Conservation (phyloP, 805 yeast species). For the Candida nitratophila region DNA sequence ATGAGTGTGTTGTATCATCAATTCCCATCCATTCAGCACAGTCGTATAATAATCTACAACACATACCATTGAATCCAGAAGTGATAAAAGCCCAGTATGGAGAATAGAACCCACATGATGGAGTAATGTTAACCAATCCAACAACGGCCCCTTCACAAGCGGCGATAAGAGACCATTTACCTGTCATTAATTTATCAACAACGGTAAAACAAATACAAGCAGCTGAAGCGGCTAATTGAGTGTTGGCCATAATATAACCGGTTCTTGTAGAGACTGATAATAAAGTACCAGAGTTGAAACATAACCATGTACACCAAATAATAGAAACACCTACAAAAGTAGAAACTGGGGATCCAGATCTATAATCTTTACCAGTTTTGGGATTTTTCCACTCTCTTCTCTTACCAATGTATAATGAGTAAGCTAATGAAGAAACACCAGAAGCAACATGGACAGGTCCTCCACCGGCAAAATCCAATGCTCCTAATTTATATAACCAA, state of each 20-base stretch:
- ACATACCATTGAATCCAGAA: slow-evolving; percentile 30
- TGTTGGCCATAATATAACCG: slow-evolving; percentile 39
- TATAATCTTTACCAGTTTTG: slow-evolving; percentile 21
- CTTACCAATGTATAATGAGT: slow-evolving; percentile 36
- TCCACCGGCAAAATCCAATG: slow-evolving; percentile 43
- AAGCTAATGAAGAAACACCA: slow-evolving; percentile 36
- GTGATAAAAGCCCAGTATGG: slow-evolving; percentile 41
- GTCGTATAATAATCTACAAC: slow-evolving; percentile 29
- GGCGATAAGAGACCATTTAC: slow-evolving; percentile 33
- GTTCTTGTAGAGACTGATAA: slow-evolving; percentile 34
- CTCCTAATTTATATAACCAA: slow-evolving; percentile 36
- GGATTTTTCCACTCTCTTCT: slow-evolving; percentile 26
- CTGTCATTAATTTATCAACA: slow-evolving; percentile 33
- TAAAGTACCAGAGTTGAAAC: slow-evolving; percentile 41
- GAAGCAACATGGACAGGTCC: slow-evolving; percentile 43
- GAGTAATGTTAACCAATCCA: slow-evolving; percentile 41
- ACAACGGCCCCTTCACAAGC: slow-evolving; percentile 41
- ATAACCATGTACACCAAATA: slow-evolving; percentile 44
- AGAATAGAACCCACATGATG: slow-evolving; percentile 38
- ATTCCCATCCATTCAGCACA: slow-evolving; percentile 34
- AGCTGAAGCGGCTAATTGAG: slow-evolving; percentile 43
- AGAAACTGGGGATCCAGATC: slow-evolving; percentile 30
- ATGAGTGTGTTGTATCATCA: slow-evolving; percentile 40
- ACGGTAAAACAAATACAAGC: slow-evolving; percentile 39
- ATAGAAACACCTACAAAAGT: slow-evolving; percentile 38